Conservation (phyloP, 2,329 filamentous ascomycete genomes). For the Thyridium curvatum region DNA sequence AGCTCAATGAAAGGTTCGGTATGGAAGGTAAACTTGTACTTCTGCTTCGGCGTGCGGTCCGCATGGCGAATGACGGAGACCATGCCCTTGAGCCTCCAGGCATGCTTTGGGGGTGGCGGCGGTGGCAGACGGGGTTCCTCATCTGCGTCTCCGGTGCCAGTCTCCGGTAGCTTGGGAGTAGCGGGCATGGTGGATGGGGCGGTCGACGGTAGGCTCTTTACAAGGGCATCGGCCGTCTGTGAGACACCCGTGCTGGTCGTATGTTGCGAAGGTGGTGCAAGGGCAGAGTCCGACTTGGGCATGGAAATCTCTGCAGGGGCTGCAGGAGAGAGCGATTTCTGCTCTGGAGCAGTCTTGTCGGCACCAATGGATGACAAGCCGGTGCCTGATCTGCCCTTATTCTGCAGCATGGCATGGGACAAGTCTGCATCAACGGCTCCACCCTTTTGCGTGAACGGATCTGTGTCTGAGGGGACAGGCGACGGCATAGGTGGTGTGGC, state of each 20-base stretch:
- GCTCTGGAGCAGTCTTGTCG: conserved; percentile 10
- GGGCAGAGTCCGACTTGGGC: conserved; percentile 18
- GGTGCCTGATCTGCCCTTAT: conserved; percentile 8
- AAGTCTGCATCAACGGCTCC: too few relatives aligned
- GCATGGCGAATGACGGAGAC: conserved; percentile 95
- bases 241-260: conserved; percentile 10
- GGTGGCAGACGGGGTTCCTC: conserved; percentile 42
- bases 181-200: conserved; percentile 32
- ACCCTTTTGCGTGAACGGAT: not conserved
- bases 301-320: not conserved
- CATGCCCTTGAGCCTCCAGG: conserved; percentile 97
- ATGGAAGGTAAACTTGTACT: conserved; percentile 99
- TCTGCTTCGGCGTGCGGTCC: conserved; percentile 96
- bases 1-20: conserved; percentile 93
- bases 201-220: conserved; percentile 24
- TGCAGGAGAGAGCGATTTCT: not conserved
- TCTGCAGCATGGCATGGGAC: too few relatives aligned
- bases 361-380: conserved; percentile 7
- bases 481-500: conserved; percentile 49
- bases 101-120: conserved; percentile 74
- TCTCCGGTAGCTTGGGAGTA: conserved; percentile 27
- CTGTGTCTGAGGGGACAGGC: conserved; percentile 18
- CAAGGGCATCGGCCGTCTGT: conserved; percentile 1
- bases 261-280: conserved; percentile 12
- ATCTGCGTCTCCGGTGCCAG: conserved; percentile 21